phyloP scores from a whole-genome alignment of 78 protist species.

The Thecamonas trahens region DNA sequence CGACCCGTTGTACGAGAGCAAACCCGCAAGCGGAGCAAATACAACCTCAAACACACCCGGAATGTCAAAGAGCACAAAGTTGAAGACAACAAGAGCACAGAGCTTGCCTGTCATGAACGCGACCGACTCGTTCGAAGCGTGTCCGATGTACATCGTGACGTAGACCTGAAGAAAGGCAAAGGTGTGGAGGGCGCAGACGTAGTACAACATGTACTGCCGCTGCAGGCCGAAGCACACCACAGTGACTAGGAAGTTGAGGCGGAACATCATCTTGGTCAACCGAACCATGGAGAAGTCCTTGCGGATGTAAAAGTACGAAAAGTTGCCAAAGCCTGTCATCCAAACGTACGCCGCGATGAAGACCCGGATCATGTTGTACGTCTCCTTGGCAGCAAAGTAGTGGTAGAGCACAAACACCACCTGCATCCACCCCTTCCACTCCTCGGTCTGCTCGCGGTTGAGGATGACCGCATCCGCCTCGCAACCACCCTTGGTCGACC shows the following conservation, averaged over 20 bases:
- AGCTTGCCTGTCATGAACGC: conserved; percentile 10
- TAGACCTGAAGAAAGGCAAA: conserved; percentile 29
- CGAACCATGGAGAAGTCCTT: conserved; percentile 16
- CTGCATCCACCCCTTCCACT: conserved; percentile 80
- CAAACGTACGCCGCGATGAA: conserved; percentile 62
- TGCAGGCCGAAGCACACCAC: conserved; percentile 15
- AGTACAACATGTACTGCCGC: conserved; percentile 42
- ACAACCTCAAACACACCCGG: conserved; percentile 12
- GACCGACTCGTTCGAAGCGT: background rate
- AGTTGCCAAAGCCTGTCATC: conserved; percentile 72
- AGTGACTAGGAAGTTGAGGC: conserved; percentile 45
- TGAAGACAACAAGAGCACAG: background rate
- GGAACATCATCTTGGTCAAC: conserved; percentile 24
- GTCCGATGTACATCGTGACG: background rate
- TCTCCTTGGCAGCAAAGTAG: conserved; percentile 33
- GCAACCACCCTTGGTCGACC: background rate
- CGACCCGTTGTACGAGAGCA: background rate
- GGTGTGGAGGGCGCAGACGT: conserved; percentile 45
- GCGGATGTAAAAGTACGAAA: conserved; percentile 16
- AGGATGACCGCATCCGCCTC: too few species aligned
- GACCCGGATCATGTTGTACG: conserved; percentile 49
- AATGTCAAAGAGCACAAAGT: conserved; percentile 1
- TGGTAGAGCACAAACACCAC: conserved; percentile 50
- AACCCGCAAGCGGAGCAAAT: background rate
- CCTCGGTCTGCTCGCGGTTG: conserved; percentile 56